Conservation (phyloP, 225 moss, liverwort and hornwort species). For the Antitrichia curtipendula region DNA sequence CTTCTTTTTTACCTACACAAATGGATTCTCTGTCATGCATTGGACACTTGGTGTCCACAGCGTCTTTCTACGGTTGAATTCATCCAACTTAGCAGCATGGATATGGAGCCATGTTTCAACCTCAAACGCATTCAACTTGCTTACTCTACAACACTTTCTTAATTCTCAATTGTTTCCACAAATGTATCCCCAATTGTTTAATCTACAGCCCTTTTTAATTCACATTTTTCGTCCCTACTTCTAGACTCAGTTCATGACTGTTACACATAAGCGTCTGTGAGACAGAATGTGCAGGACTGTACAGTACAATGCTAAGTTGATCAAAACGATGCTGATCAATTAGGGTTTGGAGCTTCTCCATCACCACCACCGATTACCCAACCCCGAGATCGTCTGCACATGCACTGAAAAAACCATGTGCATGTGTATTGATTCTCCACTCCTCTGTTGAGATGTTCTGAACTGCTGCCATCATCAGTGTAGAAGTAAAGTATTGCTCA, state of each 20-base stretch:
- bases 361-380: neutral
- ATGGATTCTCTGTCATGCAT: neutral
- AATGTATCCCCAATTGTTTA: neutral
- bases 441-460: neutral
- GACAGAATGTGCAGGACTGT: neutral
- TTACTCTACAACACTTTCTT: neutral
- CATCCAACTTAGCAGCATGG: neutral
- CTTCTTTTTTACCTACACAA: no score
- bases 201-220: neutral
- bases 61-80: neutral
- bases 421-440: neutral
- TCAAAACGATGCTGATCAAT: neutral
- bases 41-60: rapidly evolving
- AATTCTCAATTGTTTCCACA: neutral
- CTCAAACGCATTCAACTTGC: neutral
- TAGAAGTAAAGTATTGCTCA: neutral
- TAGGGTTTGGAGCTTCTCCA: neutral
- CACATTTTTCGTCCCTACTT: neutral
- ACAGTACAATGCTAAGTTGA: neutral
- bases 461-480: neutral
- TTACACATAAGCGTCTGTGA: no score
- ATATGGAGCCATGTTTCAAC: neutral
- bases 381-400: neutral
- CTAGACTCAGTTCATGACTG: neutral
- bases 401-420: neutral